phyloP scores from a whole-genome alignment of 495 filamentous ascomycete genomes.

The Aspergillus homomorphus region DNA sequence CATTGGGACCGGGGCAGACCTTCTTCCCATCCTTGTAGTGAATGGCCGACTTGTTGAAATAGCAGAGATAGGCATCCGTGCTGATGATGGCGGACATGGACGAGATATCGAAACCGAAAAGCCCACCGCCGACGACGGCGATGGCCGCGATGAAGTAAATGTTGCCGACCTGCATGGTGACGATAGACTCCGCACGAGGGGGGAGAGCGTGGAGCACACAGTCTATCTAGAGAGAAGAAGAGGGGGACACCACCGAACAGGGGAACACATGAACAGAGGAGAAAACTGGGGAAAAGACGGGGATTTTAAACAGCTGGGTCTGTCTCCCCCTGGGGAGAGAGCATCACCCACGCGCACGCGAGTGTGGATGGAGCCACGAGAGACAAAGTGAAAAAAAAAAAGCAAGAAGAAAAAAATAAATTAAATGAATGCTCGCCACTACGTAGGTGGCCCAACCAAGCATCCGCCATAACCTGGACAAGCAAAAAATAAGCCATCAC shows the following conservation, averaged over 20 bases:
- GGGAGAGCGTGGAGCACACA: neutral
- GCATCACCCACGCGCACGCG: neutral
- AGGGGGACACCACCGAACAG: constrained; percentile 4
- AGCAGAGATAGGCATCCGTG: constrained; percentile 55
- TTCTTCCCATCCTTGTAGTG: constrained; percentile 22
- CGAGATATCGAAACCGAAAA: constrained; percentile 81
- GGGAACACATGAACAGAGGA: constrained; percentile 8
- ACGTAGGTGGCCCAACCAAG: neutral
- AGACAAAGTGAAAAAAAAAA: neutral
- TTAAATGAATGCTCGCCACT: neutral
- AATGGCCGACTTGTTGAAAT: constrained; percentile 53
- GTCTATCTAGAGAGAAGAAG: neutral
- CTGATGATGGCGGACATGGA: constrained; percentile 78
- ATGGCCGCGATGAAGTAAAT: constrained; percentile 73
- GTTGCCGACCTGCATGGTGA: constrained; percentile 50
- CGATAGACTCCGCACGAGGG: neutral
- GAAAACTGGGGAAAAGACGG: constrained; percentile 9
- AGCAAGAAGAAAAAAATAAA: neutral
- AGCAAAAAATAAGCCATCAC: neutral
- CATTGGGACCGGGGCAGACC: constrained; percentile 46
- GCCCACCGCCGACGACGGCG: constrained; percentile 72
- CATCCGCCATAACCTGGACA: neutral
- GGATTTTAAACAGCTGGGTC: constrained; percentile 3
- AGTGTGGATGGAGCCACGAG: constrained; percentile 10
- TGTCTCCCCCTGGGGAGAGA: neutral